Percentiles rank a stretch among this genome's conserved stretches.
These are phyloP conservation scores for Linaria vulgaris DNA, from an alignment of 257 asterid genomes.

Conservation along the genomic window DNA sequence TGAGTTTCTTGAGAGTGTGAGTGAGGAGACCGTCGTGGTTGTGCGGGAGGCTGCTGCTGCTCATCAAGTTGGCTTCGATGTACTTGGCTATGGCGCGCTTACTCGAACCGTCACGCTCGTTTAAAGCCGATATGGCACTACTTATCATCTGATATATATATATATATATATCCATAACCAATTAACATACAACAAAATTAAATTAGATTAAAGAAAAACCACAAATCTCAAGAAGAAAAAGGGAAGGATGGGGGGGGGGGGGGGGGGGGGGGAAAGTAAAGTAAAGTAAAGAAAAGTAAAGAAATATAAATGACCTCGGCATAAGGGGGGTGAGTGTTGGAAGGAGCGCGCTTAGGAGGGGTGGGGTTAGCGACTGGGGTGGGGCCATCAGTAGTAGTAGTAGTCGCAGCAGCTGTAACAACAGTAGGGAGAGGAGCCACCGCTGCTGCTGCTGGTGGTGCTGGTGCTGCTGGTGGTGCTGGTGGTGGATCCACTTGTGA, in stretches of 20 bases:
- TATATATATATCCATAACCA: no score
- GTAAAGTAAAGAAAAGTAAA: neutral
- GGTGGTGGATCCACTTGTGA: conserved; percentile 41
- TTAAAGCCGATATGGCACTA: conserved; percentile 58
- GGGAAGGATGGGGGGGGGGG: no score
- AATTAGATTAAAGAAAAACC: neutral
- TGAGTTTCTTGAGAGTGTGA: conserved; percentile 53
- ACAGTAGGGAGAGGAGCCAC: no score
- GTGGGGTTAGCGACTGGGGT: conserved; percentile 25
- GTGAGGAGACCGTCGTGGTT: conserved; percentile 54
- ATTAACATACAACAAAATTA: no score
- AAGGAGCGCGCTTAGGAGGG: conserved; percentile 21
- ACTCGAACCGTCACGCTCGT: conserved; percentile 74
- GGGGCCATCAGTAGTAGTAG: neutral
- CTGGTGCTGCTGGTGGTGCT: no score
- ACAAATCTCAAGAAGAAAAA: neutral
- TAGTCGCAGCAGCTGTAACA: conserved; percentile 19
- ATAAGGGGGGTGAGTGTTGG: conserved; percentile 51
- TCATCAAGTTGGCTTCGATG: conserved; percentile 54
- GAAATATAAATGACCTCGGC: no score
- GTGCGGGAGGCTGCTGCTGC: conserved; percentile 45
- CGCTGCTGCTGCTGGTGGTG: no score
- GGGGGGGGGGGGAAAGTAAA: neutral
- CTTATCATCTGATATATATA: conserved; percentile 84
- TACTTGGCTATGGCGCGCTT: conserved; percentile 60